Base-by-base conservation (phyloP, 768 basidiomycete species). In the Suillus fuscotomentosus region DNA sequence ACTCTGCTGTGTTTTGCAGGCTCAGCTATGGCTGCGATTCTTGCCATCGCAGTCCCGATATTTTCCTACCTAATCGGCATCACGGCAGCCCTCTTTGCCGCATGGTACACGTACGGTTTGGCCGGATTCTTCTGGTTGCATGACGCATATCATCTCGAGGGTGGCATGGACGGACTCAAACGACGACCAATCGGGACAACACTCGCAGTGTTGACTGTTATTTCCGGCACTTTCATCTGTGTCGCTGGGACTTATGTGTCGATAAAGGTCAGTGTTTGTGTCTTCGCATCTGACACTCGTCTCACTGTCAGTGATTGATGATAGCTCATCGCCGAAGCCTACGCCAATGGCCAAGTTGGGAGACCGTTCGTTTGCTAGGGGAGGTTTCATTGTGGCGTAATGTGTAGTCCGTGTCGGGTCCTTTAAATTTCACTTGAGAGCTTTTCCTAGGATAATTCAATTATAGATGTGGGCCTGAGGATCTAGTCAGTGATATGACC, bases 111-210 rank as follows among this genome's bases (percentile, higher is more conserved):
- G 15, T 84, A 85, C 67, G 84, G 84, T 34, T 39, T 73, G 9
- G 82, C 83, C 10, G 83, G 84, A 2, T 83, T 82, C 66, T 86
- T 86, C 72, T 86, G 83, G 81, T 63, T 86, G 31, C 76, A 84
- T 65, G 84, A 86, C 69, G 72, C 75, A 14, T 81, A 82, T 65
- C 72, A 84, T 66, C 66, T 81, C 13, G 72, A 76, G 54, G 82
- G 80, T 5, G 78, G 77, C 47, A 72, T 72, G 48, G 57, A 55
- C 20, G 75, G 70, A 9, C 67, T 82, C 59, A 75, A 68, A 54
- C 69, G 68, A n/a, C 68, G 72, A 61, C 78, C 77, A 53, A 45
- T 75, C 13, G 76, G 77, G 57, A 75, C 78, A 3, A 65, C 65
- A 1, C 67, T 83, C 10, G 80, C 82, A 6, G 62, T 82, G 5